These are phyloP conservation scores for Fraxinus sp. DNA, from an alignment of 305 asterid genomes.

Conservation along the genomic window DNA sequence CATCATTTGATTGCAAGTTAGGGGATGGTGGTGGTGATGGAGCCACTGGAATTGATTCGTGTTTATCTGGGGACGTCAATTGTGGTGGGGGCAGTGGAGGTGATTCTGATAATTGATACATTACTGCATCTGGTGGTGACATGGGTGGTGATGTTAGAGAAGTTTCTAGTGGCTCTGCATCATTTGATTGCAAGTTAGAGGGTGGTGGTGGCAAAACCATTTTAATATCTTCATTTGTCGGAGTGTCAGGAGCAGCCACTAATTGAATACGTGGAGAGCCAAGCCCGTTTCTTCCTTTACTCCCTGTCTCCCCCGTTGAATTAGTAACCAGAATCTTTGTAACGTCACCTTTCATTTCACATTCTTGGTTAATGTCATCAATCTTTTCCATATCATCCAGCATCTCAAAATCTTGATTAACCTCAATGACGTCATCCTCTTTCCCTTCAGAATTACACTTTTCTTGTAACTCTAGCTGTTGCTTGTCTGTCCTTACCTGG, in stretches of 20 bases:
- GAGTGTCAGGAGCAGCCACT: slow-evolving; percentile 16
- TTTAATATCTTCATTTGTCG: slow-evolving; percentile 21
- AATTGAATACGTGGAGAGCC: background rate
- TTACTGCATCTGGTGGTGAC: slow-evolving; percentile 15
- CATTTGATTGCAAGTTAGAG: slow-evolving; percentile 22
- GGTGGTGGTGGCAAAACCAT: slow-evolving; percentile 32
- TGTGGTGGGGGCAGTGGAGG: slow-evolving; percentile 5
- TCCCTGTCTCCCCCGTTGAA: slow-evolving; percentile 21
- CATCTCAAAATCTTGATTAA: slow-evolving; percentile 30
- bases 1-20: slow-evolving; percentile 22
- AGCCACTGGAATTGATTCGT: background rate
- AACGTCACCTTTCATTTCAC: slow-evolving; percentile 33
- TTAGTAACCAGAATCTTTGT: slow-evolving; percentile 18
- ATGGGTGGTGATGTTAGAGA: slow-evolving; percentile 9
- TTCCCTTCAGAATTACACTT: slow-evolving; percentile 30
- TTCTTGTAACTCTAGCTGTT: slow-evolving; percentile 1
- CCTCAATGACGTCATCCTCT: slow-evolving; percentile 18
- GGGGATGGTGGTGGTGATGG: slow-evolving; percentile 26
- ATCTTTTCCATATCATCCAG: slow-evolving; percentile 29
- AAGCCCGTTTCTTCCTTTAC: slow-evolving; percentile 14
- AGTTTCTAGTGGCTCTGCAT: slow-evolving; percentile 9
- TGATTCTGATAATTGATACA: slow-evolving; percentile 18
- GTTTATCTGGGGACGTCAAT: background rate
- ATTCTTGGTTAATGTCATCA: slow-evolving; percentile 11
- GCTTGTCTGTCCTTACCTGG: slow-evolving; percentile 29